A percentile compares a stretch with the other conserved stretches of the same genome.
Conservation (phyloP, 2,329 filamentous ascomycete genomes). For the Fusarium bactridioides region DNA sequence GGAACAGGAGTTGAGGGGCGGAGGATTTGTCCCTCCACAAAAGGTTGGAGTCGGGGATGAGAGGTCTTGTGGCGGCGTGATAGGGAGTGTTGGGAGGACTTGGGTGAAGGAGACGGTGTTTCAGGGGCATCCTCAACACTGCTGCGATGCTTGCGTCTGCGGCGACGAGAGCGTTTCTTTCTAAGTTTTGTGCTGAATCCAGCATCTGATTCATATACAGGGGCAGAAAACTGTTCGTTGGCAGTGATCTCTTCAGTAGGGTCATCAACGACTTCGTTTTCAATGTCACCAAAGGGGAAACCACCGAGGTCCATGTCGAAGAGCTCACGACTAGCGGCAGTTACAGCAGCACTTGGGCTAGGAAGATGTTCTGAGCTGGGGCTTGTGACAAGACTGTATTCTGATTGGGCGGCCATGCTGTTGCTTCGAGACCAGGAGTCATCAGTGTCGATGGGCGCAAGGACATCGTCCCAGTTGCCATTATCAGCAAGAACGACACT, state of each 20-base stretch:
- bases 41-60: slow-evolving; percentile 36
- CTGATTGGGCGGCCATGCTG: slow-evolving; percentile 40
- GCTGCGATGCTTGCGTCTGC: slow-evolving; percentile 49
- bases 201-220: slow-evolving; percentile 36
- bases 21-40: slow-evolving; percentile 37
- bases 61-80: slow-evolving; percentile 39
- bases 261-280: slow-evolving; percentile 44
- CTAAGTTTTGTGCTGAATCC: slow-evolving; percentile 59
- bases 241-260: slow-evolving; percentile 41
- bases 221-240: slow-evolving; percentile 6
- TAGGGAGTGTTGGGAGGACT: slow-evolving; percentile 34
- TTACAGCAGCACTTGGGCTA: slow-evolving; percentile 61
- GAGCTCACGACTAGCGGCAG: slow-evolving; percentile 61
- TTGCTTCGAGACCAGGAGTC: slow-evolving; percentile 50
- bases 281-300: slow-evolving; percentile 48
- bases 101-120: slow-evolving; percentile 27
- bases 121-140: slow-evolving; percentile 38
- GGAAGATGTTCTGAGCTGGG: slow-evolving; percentile 51
- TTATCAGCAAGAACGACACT: slow-evolving; percentile 72
- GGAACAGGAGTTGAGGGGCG: slow-evolving; percentile 43
- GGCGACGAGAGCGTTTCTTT: slow-evolving; percentile 51
- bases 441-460: slow-evolving; percentile 69
- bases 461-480: slow-evolving; percentile 82
- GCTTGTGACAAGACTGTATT: slow-evolving; percentile 46
- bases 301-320: slow-evolving; percentile 50